A percentile compares a stretch with the other conserved stretches of the same genome.
Evolutionary conservation across 108 stramenopile genomes (phyloP).

Genomic region (Mediolabrus comicus): DNA sequence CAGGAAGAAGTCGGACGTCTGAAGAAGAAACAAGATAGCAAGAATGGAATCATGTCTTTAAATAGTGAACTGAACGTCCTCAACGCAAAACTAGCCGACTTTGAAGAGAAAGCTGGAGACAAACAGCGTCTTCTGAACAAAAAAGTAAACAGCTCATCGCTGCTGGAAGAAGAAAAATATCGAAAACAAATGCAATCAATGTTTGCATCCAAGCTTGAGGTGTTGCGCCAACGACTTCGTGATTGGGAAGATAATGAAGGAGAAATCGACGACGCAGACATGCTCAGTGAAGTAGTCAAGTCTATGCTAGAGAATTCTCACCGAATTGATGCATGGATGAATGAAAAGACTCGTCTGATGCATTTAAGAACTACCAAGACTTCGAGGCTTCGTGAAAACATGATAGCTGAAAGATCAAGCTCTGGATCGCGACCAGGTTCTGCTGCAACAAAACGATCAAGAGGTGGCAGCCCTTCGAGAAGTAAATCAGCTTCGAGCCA

Average conservation of each 20-base stretch:
- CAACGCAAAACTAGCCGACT: conserved; percentile 66
- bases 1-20: conserved; percentile 78
- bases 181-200: conserved; percentile 84
- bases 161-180: conserved; percentile 78
- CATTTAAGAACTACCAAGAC: conserved; percentile 70
- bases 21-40: conserved; percentile 68
- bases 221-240: conserved; percentile 52
- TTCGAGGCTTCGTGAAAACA: conserved; percentile 7
- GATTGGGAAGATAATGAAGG: conserved; percentile 66
- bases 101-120: conserved; percentile 70
- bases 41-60: conserved; percentile 77
- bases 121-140: conserved; percentile 73
- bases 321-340: conserved; percentile 62
- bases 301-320: conserved; percentile 62
- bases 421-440: conserved; percentile 6
- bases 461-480: background rate
- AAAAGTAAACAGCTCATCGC: conserved; percentile 57
- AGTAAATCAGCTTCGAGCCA: background rate
- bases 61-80: conserved; percentile 80
- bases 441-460: conserved; percentile 1
- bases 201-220: conserved; percentile 65
- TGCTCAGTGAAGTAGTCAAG: conserved; percentile 83
- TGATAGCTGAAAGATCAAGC: background rate
- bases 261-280: conserved; percentile 50
- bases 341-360: conserved; percentile 78